Evolutionary conservation across 2,329 filamentous ascomycete species (phyloP).

Genomic region (Sclerotinia nivalis): DNA sequence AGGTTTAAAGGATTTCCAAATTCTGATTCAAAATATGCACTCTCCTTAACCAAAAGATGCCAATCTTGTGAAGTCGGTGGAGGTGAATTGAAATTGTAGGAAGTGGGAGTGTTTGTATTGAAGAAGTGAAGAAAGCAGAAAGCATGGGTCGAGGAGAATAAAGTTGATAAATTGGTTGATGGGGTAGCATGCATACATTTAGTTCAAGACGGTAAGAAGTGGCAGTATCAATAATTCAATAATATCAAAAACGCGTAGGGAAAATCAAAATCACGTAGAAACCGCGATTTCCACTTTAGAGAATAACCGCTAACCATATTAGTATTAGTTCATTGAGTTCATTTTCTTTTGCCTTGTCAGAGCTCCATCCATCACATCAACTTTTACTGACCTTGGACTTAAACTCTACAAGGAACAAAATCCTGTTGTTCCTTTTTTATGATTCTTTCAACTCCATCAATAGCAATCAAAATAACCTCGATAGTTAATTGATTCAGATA

Average conservation of each 20-base stretch:
- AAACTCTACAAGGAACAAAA: neutral
- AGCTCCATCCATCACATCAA: neutral
- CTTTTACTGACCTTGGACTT: neutral
- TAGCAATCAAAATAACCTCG: neutral
- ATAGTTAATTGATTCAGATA: neutral
- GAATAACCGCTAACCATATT: neutral
- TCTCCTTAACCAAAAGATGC: slow-evolving; percentile 14
- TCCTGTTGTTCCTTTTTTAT: neutral
- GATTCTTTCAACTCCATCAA: neutral
- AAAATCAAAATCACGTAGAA: slow-evolving; percentile 12
- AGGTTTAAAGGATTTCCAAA: neutral
- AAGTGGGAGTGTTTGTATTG: neutral
- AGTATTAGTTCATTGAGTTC: neutral
- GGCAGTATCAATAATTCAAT: neutral
- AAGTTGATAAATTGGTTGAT: slow-evolving; percentile 18
- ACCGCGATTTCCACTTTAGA: slow-evolving; percentile 19
- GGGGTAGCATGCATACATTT: slow-evolving; percentile 4
- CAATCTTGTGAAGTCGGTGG: neutral
- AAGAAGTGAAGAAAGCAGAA: slow-evolving; percentile 3
- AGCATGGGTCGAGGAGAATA: neutral
- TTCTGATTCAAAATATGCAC: neutral
- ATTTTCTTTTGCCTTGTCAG: slow-evolving; percentile 10
- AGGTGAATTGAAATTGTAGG: neutral
- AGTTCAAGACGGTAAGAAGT: slow-evolving; percentile 5
- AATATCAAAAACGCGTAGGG: neutral